These are phyloP conservation scores for Trypethelium eluteriae DNA, from an alignment of 495 filamentous ascomycete species.

Conservation along the genomic window DNA sequence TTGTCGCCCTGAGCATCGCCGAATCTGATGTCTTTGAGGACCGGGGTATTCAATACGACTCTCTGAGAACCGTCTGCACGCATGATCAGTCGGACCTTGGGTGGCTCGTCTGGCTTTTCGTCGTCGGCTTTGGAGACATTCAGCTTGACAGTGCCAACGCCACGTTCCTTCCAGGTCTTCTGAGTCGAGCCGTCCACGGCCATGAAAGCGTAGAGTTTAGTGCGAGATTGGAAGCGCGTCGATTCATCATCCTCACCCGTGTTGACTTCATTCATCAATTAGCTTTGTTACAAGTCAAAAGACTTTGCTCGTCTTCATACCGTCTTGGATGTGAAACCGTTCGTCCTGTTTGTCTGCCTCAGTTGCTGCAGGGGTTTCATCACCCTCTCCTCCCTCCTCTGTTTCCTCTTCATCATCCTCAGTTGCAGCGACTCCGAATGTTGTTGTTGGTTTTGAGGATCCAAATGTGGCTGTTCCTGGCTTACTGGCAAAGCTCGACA, in stretches of 20 bases:
- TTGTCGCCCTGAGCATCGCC: constrained; percentile 49
- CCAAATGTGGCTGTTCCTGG: constrained; percentile 44
- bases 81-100: constrained; percentile 63
- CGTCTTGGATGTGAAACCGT: constrained; percentile 57
- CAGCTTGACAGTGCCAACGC: constrained; percentile 72
- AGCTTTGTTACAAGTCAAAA: background rate
- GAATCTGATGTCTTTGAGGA: constrained; percentile 66
- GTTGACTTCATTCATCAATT: constrained; percentile 47
- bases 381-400: constrained; percentile 42
- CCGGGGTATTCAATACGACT: constrained; percentile 76
- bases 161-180: constrained; percentile 82
- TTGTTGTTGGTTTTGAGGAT: constrained; percentile 51
- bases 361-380: constrained; percentile 40
- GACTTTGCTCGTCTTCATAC: constrained; percentile 40
- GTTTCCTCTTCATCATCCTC: constrained; percentile 44
- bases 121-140: constrained; percentile 47
- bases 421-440: constrained; percentile 57
- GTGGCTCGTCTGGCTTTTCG: constrained; percentile 34
- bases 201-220: constrained; percentile 66
- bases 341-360: constrained; percentile 56
- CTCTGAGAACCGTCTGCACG: constrained; percentile 74
- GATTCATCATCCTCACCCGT: constrained; percentile 64
- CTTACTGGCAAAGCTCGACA: constrained; percentile 63
- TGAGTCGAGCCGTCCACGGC: constrained; percentile 33
- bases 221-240: constrained; percentile 55